Percentiles rank a stretch among this genome's conserved stretches.
phyloP scores from a whole-genome alignment of 2,329 filamentous ascomycete genomes.

The Penicillium fuscoglaucum region DNA sequence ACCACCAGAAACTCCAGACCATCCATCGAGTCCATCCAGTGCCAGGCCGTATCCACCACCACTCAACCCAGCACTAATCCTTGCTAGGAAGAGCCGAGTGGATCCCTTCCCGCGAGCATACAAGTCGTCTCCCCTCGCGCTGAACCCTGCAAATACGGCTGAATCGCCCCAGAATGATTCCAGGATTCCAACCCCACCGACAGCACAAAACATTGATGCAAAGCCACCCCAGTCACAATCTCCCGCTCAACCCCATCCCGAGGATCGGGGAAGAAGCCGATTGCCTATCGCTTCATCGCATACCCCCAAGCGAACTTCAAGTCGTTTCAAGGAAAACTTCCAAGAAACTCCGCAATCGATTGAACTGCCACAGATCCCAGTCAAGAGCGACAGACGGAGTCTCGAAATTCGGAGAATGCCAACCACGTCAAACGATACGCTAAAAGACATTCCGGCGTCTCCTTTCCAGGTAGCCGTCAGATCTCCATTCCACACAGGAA shows the following conservation, averaged over 20 bases:
- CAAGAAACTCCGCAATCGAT: neutral
- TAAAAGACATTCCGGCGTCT: neutral
- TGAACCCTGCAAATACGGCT: slow-evolving; percentile 22
- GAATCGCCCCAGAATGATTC: slow-evolving; percentile 9
- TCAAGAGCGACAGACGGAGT: slow-evolving; percentile 3
- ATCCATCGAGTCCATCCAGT: neutral
- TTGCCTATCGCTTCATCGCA: neutral
- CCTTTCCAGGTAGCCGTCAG: slow-evolving; percentile 4
- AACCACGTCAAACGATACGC: neutral
- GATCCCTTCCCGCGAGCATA: slow-evolving; percentile 23
- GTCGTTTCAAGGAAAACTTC: slow-evolving; percentile 3
- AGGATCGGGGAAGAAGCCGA: slow-evolving; percentile 11
- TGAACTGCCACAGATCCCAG: neutral
- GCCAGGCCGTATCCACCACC: neutral
- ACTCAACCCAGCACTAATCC: neutral
- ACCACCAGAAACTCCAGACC: neutral
- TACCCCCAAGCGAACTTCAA: neutral
- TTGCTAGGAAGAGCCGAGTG: slow-evolving; percentile 7
- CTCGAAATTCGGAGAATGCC: slow-evolving; percentile 7
- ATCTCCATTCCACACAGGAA: slow-evolving; percentile 10
- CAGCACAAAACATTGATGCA: neutral
- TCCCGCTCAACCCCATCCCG: neutral
- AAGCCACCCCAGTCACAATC: slow-evolving; percentile 8
- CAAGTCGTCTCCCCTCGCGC: slow-evolving; percentile 36
- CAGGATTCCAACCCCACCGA: neutral